Evolutionary conservation across 2,329 filamentous ascomycete genomes (phyloP), one percentile per base, ranked within the genome.

Genomic region (Cladophialophora psammophila): DNA sequence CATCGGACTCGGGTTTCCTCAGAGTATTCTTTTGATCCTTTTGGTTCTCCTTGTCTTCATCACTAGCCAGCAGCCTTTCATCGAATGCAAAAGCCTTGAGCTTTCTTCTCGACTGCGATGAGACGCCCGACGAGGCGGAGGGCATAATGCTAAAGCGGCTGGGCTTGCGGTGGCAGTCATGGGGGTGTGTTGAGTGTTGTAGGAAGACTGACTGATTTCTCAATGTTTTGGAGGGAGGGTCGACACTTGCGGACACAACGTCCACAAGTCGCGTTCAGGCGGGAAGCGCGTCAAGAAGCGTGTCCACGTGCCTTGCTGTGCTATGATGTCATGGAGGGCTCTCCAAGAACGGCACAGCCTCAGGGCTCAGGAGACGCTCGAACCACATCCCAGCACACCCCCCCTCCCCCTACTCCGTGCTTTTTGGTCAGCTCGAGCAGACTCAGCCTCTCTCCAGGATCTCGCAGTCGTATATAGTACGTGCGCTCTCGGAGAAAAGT

Each of bases 91-190:
- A 69, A n/a, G 64, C 12, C 35, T 68, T 70, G 36, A 66, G 38
- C 63, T 69, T 71, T 60, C 67, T 71, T 20, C 61, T 45, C 20
- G 71, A 67, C 35, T 71, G 71, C 35, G 71, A 71, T 10, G 69
- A 71, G 20, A 71, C 55, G 36, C 58, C 60, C 38, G 61, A 45
- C 5, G 67, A 63, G 32, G 56, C 65, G 9, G 54, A 56, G 13
- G 68, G 63, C 68, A 70, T 70, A 48, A 38, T 68, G 56, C 12
- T 55, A 65, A 10, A n/a, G 45, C 6, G 12, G 31, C 13, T 31
- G 57, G 32, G n/a, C 42, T 36, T 15, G 32, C 42, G 5, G 55
- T 40, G 15, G 20, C 63, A 65, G 68, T 62, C 55, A 36, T 66
- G 5, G 34, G 26, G 18, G 18, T 18, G 15, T 31, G 38, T 18